Conservation (phyloP, 225 moss, liverwort and hornwort species). For the Marchantia polymorpha region DNA sequence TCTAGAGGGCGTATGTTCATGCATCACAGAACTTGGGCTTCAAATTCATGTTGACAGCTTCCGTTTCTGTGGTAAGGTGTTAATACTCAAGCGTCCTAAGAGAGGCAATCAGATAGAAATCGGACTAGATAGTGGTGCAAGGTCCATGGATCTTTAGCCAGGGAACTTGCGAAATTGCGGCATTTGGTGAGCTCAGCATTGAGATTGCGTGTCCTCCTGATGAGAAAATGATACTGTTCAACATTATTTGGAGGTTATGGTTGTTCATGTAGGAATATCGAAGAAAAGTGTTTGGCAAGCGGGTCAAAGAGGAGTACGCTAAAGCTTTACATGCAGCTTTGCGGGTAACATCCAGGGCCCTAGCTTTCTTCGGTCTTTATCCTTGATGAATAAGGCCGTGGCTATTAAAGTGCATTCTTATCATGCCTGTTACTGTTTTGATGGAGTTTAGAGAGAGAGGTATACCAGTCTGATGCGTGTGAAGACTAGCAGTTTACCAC, state of each 20-base stretch:
- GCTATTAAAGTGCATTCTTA: too few species aligned
- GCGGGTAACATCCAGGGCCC: slow-evolving; percentile 27
- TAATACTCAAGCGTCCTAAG: not conserved
- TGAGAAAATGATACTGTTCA: not conserved
- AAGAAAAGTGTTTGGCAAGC: slow-evolving; percentile 41
- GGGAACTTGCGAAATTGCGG: not conserved
- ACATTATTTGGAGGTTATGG: not conserved
- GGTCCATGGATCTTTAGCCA: not conserved
- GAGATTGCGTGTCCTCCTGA: not conserved
- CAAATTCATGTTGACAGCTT: not conserved
- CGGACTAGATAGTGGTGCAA: not conserved
- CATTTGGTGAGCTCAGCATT: not conserved
- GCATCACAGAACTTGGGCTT: not conserved
- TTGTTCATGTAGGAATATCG: slow-evolving; percentile 39
- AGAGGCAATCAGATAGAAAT: not conserved
- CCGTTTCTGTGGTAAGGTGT: not conserved
- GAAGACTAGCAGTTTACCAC: too few species aligned
- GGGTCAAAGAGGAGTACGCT: slow-evolving; percentile 48
- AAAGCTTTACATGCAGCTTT: slow-evolving; percentile 44
- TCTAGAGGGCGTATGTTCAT: not conserved
- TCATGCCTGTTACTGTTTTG: not conserved
- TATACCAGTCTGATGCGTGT: too few species aligned
- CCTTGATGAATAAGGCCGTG: not conserved
- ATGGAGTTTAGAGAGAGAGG: not conserved
- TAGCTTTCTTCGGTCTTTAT: not conserved